Base-by-base conservation (phyloP, 176 grass and related monocot genomes). In the Saccharum officinarum region DNA sequence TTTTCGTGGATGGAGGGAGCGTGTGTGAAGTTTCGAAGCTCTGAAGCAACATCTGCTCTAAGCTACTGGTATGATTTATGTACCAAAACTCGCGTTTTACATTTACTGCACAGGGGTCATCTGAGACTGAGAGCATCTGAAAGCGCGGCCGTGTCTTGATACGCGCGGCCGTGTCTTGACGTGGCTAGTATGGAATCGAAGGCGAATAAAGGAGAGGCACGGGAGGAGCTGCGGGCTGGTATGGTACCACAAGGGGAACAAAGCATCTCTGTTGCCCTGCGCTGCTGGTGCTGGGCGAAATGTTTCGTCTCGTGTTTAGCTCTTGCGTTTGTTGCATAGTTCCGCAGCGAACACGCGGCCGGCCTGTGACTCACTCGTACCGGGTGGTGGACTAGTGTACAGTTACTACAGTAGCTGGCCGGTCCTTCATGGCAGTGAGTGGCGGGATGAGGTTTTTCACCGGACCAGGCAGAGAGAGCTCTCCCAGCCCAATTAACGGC, bases 391-490 rank as follows among this genome's bases (percentile, higher is more conserved):
- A 10, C 41, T 42, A 42, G 36, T 37, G 13, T 49, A 49, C 45
- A 49, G 10, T 13, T 5, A 14, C 46, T 5, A 49, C 47, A 50
- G 47, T 50, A 20, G 50, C 50, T 55, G 50, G 50, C 50, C 20
- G 50, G 17, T 54, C 49, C 49, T 52, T 46, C 4, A 18, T 37
- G 14, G 71, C 79, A 28, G 28, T 28, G 34, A 77, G 50, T 22
- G 54, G 22, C 47, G 38, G 87, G 45, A 68, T 37, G 87, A 74
- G 82, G 82, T 62, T 80, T 83, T 70, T 87, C 71, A 69, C 78
- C 37, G 71, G 61, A 57, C 34, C 57, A 61, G 22, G 3, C 9
- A 61, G 55, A 55, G 47, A 42, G 50, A 39, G 49, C 52, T 22
- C 7, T 55, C 18, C 69, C 80, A 83, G 40, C 66, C 8, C 54